Percentiles rank a stretch among this genome's conserved stretches.
These are phyloP conservation scores for Heterobasidion occidentale DNA, from an alignment of 1,284 basidiomycete species.

Conservation along the genomic window DNA sequence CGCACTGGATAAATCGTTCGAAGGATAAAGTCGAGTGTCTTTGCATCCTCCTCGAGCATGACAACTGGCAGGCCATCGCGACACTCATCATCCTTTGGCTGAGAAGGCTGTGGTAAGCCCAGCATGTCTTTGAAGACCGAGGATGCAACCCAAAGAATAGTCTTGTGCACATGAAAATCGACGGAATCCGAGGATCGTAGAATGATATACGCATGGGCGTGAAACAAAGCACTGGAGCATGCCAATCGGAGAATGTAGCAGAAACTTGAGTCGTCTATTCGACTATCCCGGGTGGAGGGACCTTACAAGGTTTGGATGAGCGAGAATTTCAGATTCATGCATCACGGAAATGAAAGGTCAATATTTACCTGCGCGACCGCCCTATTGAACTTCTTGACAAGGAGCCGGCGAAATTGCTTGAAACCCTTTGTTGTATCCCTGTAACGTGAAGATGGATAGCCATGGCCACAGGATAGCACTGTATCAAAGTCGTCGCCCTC, in stretches of 20 bases:
- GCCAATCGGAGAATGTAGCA: no score
- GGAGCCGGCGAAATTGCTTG: background rate
- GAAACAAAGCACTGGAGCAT: no score
- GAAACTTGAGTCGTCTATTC: no score
- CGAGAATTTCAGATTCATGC: no score
- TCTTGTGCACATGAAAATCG: conserved; percentile 24
- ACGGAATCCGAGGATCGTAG: conserved; percentile 27
- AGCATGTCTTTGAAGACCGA: conserved; percentile 30
- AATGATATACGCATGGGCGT: conserved; percentile 20
- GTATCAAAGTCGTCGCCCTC: no score
- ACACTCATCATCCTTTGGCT: background rate
- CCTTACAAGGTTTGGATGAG: no score
- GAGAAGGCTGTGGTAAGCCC: background rate
- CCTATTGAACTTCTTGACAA: background rate
- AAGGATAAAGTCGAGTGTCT: conserved; percentile 4
- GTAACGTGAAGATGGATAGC: background rate
- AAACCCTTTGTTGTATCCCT: background rate
- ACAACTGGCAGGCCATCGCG: conserved; percentile 1
- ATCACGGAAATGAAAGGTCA: no score
- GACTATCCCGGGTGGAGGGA: no score
- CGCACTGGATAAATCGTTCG: conserved; percentile 7
- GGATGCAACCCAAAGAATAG: conserved; percentile 24
- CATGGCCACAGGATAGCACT: background rate
- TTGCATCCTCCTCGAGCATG: conserved; percentile 2
- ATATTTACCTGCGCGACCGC: background rate